Base-by-base conservation (phyloP, 129 eudicot species). In the Artemisia tridentata region DNA sequence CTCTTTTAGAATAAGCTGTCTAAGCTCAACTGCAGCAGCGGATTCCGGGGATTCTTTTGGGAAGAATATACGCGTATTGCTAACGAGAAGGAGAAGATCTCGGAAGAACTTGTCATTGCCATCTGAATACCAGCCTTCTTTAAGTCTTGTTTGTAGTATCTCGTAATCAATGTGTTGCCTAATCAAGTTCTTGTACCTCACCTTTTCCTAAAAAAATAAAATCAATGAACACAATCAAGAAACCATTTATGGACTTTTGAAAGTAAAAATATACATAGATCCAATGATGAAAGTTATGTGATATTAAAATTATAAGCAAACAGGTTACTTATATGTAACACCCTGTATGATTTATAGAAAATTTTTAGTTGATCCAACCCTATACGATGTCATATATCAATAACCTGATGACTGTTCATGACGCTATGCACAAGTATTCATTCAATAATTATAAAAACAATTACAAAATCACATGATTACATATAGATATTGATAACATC, bases 141-240 rank as follows among this genome's bases (percentile, higher is more conserved):
- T 80, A 3, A 84, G 60, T 74, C 88, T 84, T n/a, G 67, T 73
- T 64, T 83, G 86, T 25, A 90, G 63, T 10, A 81, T 82, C 50
- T 82, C 84, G 16, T 83, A 79, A 68, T 87, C 95, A 47, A 90
- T 63, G 72, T 85, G 95, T 72, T 81, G 91, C 72, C 79, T 83
- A 11, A 90, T 79, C 62, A 83, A 43, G 77, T 80, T 90, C 75
- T 77, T 84, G 66, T 87, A 90, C 52, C 80, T 83, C 9, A 71
- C 51, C 27, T 73, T 80, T 68, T 90, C 95, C 97, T 90, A 10
- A 16, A 10, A 63, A 41, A 64, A 55, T 14, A 55, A 18, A 23
- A 18, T 55, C 61, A 18, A 18, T 6, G 12, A 12, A 16, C 60
- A 55, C 60, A 55, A 18, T 55, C 27, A 18, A 18, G 10, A 55